Evolutionary conservation across 2,329 filamentous ascomycete species (phyloP), one percentile per base, ranked within the genome.

Genomic region (Rugonectria rugulosa): DNA sequence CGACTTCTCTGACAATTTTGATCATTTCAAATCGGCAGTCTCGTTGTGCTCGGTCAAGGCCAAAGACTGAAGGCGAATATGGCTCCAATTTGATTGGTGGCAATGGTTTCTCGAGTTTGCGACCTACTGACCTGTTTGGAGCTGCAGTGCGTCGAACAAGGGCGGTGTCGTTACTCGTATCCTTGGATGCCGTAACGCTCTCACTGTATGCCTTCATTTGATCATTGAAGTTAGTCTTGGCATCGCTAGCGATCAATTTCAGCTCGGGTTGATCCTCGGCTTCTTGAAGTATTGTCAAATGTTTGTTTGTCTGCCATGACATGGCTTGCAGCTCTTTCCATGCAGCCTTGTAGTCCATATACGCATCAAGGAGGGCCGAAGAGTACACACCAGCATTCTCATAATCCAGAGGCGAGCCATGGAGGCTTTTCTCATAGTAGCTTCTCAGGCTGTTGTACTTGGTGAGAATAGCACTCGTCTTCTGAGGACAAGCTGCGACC

Each of bases 21-120:
- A 57, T 53, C 55, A 57, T 57, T n/a, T 54, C 50, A 32, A 57
- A 46, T 17, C 50, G 43, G 38, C 50, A 57, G 23, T 57, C 55
- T 6, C 50, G 36, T 11, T 34, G 5, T 11, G 55, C 55, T 11
- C n/a, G 36, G n/a, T 47, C 55, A 20, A 51, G 20, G 4, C 50
- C 45, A 31, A 54, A 57, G 1, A 49, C 26, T 2, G 32, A 20
- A 3, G 45, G 19, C 1, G 44, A 14, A 9, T 54, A 46, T 5
- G 37, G 21, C 11, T 50, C 29, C 12, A 50, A 19, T 1, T 32
- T 24, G n/a, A 50, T 56, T 2, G 44, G 27, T 11, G 44, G 37
- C n/a, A 55, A 26, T 4, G 52, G 44, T 14, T 55, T 41, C 31
- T 31, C 32, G 10, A 46, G 17, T 41, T 43, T 6, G 46, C 46